Conservation (phyloP, 2,329 filamentous ascomycete species). For the Pseudogymnoascus sp. region DNA sequence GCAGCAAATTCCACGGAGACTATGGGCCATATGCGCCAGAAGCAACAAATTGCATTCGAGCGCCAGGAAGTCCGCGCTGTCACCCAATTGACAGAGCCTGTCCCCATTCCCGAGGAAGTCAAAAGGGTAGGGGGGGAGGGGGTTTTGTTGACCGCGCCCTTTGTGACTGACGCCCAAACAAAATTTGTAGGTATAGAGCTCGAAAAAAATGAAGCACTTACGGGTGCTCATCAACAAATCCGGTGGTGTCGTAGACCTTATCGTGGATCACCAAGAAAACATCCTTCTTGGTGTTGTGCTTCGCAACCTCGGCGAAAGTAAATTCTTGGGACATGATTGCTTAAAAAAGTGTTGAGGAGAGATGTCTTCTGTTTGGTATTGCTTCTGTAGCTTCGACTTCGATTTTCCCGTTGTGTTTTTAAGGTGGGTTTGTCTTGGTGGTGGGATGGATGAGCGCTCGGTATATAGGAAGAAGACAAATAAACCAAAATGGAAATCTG, state of each 20-base stretch:
- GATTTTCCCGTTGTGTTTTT: background rate
- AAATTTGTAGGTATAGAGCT: background rate
- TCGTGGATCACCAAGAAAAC: conserved; percentile 87
- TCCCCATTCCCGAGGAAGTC: background rate
- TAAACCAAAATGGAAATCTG: conserved; percentile 8
- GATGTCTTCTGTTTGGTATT: background rate
- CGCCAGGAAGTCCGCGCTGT: too few relatives aligned
- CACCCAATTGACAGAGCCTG: background rate
- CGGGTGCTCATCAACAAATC: conserved; percentile 97
- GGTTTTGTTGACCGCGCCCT: background rate
- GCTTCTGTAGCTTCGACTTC: background rate
- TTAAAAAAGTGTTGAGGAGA: conserved; percentile 9
- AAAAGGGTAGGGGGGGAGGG: background rate
- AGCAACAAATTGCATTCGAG: background rate
- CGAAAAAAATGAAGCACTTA: conserved; percentile 36
- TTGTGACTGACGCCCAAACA: background rate
- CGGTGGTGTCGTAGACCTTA: conserved; percentile 85
- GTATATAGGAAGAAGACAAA: conserved; percentile 8
- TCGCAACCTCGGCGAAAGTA: conserved; percentile 73
- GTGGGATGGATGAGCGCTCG: background rate
- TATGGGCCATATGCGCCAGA: background rate
- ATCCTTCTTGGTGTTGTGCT: conserved; percentile 91
- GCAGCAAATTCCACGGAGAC: background rate
- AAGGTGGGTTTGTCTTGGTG: background rate
- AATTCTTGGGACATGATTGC: conserved; percentile 48